Evolutionary conservation across 2,329 filamentous ascomycete genomes (phyloP).

Genomic region (Botrytis tulipae): DNA sequence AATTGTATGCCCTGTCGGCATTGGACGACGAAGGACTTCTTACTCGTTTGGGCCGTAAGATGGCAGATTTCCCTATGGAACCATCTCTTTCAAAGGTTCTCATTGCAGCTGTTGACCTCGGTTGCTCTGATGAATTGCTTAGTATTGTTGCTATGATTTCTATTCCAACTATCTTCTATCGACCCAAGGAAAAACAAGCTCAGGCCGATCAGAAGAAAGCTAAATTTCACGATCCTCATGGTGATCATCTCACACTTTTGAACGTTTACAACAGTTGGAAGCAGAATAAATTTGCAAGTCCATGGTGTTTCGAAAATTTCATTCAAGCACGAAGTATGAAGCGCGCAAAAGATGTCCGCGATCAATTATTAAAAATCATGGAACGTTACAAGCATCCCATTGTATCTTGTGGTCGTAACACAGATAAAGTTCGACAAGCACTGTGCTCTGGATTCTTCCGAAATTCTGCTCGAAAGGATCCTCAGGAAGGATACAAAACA

Average conservation of each 20-base stretch:
- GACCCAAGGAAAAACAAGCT: constrained; percentile 94
- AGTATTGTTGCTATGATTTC: constrained; percentile 95
- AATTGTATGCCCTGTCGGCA: constrained; percentile 87
- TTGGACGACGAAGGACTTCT: constrained; percentile 93
- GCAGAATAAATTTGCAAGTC: constrained; percentile 71
- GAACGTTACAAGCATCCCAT: constrained; percentile 82
- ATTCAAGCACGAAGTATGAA: constrained; percentile 89
- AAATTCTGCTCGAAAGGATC: constrained; percentile 91
- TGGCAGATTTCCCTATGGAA: constrained; percentile 99
- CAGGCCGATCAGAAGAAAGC: constrained; percentile 97
- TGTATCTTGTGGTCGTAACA: constrained; percentile 82
- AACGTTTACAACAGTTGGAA: constrained; percentile 99
- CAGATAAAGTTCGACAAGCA: constrained; percentile 81
- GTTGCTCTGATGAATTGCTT: constrained; percentile 90
- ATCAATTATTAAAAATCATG: constrained; percentile 93
- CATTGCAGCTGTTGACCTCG: constrained; percentile 80
- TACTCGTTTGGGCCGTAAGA: constrained; percentile 87
- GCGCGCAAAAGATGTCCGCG: constrained; percentile 85
- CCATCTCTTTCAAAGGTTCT: constrained; percentile 87
- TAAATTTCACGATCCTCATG: constrained; percentile 93
- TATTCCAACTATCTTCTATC: constrained; percentile 83
- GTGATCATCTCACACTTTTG: constrained; percentile 89
- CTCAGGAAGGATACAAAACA: constrained; percentile 96
- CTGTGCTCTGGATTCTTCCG: constrained; percentile 95
- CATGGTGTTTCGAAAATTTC: constrained; percentile 98